Evolutionary conservation across 139 green algal species (phyloP), one percentile per base, ranked within the genome.

Genomic region (Raphidocelis subcapitata): DNA sequence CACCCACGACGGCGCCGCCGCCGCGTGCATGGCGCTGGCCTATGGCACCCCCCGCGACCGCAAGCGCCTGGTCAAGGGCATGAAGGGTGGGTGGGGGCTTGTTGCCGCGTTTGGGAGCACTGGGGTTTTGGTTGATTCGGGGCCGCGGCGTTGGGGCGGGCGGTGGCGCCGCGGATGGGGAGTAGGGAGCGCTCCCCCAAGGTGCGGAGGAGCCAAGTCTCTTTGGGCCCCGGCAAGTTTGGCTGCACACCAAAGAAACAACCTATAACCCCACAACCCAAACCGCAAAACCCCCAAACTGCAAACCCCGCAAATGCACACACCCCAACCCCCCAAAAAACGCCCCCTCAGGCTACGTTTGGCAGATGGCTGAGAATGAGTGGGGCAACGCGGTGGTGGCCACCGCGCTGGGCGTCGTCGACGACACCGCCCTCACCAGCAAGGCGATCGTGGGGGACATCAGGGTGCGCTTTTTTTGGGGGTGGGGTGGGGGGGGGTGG

Each of bases 371-470:
- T 1, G 49, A 71, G 28, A 92, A 98, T 57, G 90, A 97, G 79
- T 97, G 88, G 89, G 92, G 82, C 26, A 79, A 92, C 79, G 62
- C 86, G 2, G 82, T 90, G 23, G 80, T 97, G 33, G 81, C 87
- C 47, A 87, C 81, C 18, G 85, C 83, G 4, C 83, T 98, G 31
- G 72, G 23, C 1, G 82, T 89, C 15, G 81, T 91, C 63, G 93
- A 98, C 76, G 93, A 98, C 88, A 98, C 93, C 0, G 67, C 82
- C 1, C 82, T 97, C 24, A 81, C 91, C 3, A 57, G 71, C 70
- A 97, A 97, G 76, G 41, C 79, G 3, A 56, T 98, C 0, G 46
- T 95, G 37, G 26, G 77, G 10, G 91, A 95, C 44, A 64, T 97
- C 46, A 86, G 87, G 84, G 84, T 90, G 59, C 21, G 32, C 23